Conservation (phyloP, 192 early-diverging fungal species). For the Coemansia sp. region DNA sequence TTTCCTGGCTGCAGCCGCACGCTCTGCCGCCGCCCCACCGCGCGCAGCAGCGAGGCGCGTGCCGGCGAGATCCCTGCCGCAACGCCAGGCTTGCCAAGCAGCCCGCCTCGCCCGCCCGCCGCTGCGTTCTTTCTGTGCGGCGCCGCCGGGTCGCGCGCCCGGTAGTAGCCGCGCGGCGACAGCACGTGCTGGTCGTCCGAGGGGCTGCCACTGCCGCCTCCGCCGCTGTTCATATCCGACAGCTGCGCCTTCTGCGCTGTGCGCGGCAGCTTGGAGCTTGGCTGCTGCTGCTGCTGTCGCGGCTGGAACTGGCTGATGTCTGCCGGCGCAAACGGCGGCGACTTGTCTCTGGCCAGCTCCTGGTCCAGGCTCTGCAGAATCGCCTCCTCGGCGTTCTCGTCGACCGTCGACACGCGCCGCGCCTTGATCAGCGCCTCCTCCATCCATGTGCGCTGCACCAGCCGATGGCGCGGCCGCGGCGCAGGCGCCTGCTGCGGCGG, state of each 20-base stretch:
- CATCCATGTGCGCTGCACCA: slow-evolving; percentile 56
- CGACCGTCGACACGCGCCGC: slow-evolving; percentile 50
- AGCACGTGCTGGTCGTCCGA: slow-evolving; percentile 16
- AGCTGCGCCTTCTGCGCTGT: slow-evolving; percentile 28
- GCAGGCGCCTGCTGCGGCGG: slow-evolving; percentile 4
- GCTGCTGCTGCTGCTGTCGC: background rate
- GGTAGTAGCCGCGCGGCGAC: slow-evolving; percentile 47
- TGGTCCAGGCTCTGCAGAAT: slow-evolving; percentile 45
- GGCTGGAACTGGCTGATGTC: slow-evolving; percentile 25
- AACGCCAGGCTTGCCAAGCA: background rate
- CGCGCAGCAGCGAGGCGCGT: slow-evolving; percentile 49
- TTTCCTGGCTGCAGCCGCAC: slow-evolving; percentile 52
- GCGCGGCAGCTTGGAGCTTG: slow-evolving; percentile 7
- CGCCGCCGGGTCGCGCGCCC: slow-evolving; percentile 53
- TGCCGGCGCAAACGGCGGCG: slow-evolving; percentile 11
- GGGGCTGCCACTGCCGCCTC: slow-evolving; percentile 12
- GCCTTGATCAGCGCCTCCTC: slow-evolving; percentile 56
- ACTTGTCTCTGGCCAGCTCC: slow-evolving; percentile 2
- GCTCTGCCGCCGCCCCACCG: slow-evolving; percentile 53
- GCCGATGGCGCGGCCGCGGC: slow-evolving; percentile 43
- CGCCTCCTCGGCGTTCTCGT: slow-evolving; percentile 48
- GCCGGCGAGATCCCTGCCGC: slow-evolving; percentile 46
- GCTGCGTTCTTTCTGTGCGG: slow-evolving; percentile 31
- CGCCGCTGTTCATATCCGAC: slow-evolving; percentile 10
- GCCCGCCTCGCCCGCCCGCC: slow-evolving; percentile 8